Base-by-base conservation (phyloP, 176 grass and related monocot species). In the Aegilops sharonensis region DNA sequence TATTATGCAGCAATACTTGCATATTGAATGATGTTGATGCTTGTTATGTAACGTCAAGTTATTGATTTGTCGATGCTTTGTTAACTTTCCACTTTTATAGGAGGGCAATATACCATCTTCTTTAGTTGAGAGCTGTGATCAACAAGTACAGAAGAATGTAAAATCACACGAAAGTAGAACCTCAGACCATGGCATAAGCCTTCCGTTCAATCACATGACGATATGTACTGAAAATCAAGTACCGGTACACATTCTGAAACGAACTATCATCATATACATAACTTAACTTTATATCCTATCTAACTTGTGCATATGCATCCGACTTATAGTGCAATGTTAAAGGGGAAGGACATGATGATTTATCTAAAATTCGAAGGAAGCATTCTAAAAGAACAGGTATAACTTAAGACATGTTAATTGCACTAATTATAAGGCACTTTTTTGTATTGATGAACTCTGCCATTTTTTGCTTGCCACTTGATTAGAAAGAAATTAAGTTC, bases 11-110 rank as follows among this genome's bases (percentile, higher is more conserved):
- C 57, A 60, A 76, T 76, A 14, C 32, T 39, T 72, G 37, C 57
- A 73, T 40, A 84, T 84, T 7, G 66, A 61, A 23, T 77, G 21
- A 34, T 83, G 27, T 78, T 72, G 10, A 72, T 72, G 20, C 11
- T 69, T 77, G 30, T 68, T 34, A 24, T 75, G 39, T 83, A 52
- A 29, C n/a, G 42, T 63, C 84, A 45, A 70, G 67, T n/a, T 85
- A 50, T 89, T 69, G 20, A 39, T 12, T 12, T 23, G 50, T 65
- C 8, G 7, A 64, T 72, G 5, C 32, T 77, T 24, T 20, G 20
- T n/a, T 27, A 71, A 48, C 34, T 85, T 75, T 72, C 17, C 54
- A 84, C 50, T 84, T 91, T 27, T 80, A 79, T 52, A 88, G 87
- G 74, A 79, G 72, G 27, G 31, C 29, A 77, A 63, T 36, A 8